A percentile compares a stretch with the other conserved stretches of the same genome.
phyloP scores from a whole-genome alignment of 2,329 filamentous ascomycete species.

The Arthrocladium fulminans region DNA sequence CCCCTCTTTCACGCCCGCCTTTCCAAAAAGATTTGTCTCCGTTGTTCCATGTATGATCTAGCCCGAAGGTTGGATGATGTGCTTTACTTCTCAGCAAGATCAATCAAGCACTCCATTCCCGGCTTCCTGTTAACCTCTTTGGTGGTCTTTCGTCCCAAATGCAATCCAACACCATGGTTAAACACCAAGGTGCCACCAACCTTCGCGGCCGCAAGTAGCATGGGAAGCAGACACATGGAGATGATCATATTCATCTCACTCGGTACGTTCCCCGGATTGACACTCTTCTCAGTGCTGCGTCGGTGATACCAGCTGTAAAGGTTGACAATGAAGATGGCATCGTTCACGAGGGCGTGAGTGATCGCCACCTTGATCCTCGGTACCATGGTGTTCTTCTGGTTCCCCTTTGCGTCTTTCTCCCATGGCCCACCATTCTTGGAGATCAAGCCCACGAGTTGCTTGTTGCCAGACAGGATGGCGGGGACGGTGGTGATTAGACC shows the following conservation, averaged over 20 bases:
- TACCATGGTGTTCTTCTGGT: constrained; percentile 22
- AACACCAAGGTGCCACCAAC: constrained; percentile 20
- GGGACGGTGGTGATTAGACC: constrained; percentile 22
- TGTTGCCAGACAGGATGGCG: constrained; percentile 23
- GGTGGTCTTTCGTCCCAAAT: constrained; percentile 21
- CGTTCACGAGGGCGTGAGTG: constrained; percentile 22
- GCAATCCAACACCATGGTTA: constrained; percentile 23
- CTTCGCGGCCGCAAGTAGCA: constrained; percentile 17
- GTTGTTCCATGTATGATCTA: too few species aligned
- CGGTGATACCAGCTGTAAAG: constrained; percentile 22
- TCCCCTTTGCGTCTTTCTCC: constrained; percentile 22
- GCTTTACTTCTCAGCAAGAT: constrained; percentile 1
- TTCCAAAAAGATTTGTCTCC: too few species aligned
- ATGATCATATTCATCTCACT: constrained; percentile 19
- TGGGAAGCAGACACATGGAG: constrained; percentile 15
- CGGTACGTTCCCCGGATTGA: constrained; percentile 18
- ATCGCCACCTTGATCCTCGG: constrained; percentile 22
- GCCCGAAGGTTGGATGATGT: not conserved
- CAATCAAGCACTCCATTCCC: constrained; percentile 9
- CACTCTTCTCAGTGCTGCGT: constrained; percentile 18
- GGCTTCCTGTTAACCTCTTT: constrained; percentile 10
- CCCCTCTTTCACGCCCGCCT: too few species aligned
- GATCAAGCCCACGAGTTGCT: constrained; percentile 23
- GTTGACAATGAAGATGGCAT: constrained; percentile 19
- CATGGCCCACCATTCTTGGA: constrained; percentile 23